Conservation (phyloP, 139 green algal genomes). For the Tetraselmis chui region DNA sequence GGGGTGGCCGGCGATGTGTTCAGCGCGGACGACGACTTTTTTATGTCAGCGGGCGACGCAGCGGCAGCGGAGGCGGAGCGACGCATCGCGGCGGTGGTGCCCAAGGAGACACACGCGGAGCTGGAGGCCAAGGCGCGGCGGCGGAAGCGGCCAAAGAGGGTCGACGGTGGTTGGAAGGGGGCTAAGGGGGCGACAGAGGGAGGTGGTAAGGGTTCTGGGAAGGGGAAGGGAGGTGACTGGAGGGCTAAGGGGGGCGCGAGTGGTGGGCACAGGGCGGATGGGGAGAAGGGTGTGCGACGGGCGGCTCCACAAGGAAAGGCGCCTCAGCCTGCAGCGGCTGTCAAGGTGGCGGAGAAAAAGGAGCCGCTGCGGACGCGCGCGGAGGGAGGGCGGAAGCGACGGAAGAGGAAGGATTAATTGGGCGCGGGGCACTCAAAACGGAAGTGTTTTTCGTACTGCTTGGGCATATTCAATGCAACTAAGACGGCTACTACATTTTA, state of each 20-base stretch:
- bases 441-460: too few relatives aligned
- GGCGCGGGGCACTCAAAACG: too few relatives aligned
- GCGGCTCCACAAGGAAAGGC: background rate
- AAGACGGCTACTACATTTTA: too few relatives aligned
- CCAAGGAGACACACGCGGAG: background rate
- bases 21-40: constrained; percentile 32
- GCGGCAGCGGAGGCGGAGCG: background rate
- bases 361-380: constrained; percentile 35
- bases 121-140: background rate
- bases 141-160: background rate
- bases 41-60: constrained; percentile 22
- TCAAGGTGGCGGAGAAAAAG: background rate
- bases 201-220: too few relatives aligned
- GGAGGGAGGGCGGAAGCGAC: constrained; percentile 48
- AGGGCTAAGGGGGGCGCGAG: background rate
- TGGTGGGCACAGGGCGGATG: background rate
- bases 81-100: background rate
- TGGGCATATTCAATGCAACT: too few relatives aligned
- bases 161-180: background rate
- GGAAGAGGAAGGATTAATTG: too few relatives aligned
- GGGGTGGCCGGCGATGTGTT: background rate
- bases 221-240: too few relatives aligned
- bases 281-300: background rate
- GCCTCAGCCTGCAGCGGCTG: background rate
- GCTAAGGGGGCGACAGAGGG: too few relatives aligned